Percentiles rank a stretch among this genome's conserved stretches.
Conservation (phyloP, 2,329 filamentous ascomycete species). For the Escovopsis weberi region DNA sequence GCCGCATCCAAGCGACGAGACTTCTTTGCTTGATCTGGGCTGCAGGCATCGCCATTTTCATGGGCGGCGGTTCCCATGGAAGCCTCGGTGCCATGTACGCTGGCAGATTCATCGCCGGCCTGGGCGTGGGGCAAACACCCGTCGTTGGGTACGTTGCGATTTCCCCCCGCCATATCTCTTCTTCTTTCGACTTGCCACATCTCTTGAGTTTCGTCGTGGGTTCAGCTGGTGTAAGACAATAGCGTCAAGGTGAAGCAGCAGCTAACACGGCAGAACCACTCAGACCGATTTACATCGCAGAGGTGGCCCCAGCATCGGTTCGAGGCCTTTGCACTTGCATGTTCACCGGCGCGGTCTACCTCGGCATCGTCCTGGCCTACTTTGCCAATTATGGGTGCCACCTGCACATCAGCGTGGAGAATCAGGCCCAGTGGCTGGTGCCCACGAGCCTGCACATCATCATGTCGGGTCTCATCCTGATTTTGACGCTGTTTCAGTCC, state of each 20-base stretch:
- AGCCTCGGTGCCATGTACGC: conserved; percentile 45
- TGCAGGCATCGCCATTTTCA: conserved; percentile 42
- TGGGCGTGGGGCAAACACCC: conserved; percentile 52
- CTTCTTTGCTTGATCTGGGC: conserved; percentile 44
- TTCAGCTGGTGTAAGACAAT: no score
- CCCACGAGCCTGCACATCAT: conserved; percentile 66
- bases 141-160: conserved; percentile 36
- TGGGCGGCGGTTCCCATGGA: conserved; percentile 35
- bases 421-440: conserved; percentile 42
- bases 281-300: conserved; percentile 54
- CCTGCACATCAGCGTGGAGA: conserved; percentile 32
- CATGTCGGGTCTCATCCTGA: conserved; percentile 57
- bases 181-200: neutral
- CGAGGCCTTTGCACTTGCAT: conserved; percentile 57
- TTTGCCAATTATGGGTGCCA: conserved; percentile 54
- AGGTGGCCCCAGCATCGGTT: conserved; percentile 53
- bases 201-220: neutral
- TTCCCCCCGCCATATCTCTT: neutral
- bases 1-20: conserved; percentile 48
- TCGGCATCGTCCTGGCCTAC: conserved; percentile 67
- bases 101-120: conserved; percentile 50
- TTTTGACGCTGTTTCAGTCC: conserved; percentile 52
- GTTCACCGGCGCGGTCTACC: conserved; percentile 45
- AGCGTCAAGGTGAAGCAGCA: no score
- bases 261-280: no score